phyloP scores from a whole-genome alignment of 164 flowering plant species.

The Magnolia changhungtana region DNA sequence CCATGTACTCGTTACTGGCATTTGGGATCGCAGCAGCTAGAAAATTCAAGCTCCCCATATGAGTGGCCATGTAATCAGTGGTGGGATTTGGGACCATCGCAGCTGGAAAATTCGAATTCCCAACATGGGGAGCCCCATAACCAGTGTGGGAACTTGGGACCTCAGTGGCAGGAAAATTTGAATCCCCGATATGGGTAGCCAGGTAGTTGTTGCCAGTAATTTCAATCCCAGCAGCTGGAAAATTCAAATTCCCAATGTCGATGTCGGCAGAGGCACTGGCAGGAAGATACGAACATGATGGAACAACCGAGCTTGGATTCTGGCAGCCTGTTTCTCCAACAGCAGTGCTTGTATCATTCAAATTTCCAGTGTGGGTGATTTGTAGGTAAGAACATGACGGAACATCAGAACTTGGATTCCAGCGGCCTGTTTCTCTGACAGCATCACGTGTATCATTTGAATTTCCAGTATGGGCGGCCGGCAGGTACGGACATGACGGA shows the following conservation, averaged over 20 bases:
- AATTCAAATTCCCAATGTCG: slow-evolving; percentile 10
- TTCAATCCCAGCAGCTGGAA: background rate
- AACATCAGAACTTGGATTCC: slow-evolving; percentile 7
- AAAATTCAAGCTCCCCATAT: slow-evolving; percentile 10
- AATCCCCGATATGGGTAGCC: background rate
- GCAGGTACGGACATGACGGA: slow-evolving; percentile 16
- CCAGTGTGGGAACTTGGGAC: too few species aligned
- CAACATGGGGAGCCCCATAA: background rate
- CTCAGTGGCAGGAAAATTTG: too few species aligned
- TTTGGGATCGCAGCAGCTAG: background rate
- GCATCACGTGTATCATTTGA: slow-evolving; percentile 5
- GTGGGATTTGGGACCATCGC: background rate
- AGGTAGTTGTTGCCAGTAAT: background rate
- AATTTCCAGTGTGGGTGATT: slow-evolving; percentile 6
- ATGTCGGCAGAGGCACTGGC: background rate
- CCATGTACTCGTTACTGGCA: background rate
- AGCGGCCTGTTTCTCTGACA: slow-evolving; percentile 7
- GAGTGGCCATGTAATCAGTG: background rate
- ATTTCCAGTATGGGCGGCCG: slow-evolving; percentile 8
- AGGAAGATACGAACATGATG: slow-evolving; percentile 16
- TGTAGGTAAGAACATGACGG: slow-evolving; percentile 16
- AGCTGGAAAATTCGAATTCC: background rate
- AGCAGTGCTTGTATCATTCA: slow-evolving; percentile 6
- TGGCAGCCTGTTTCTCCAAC: slow-evolving; percentile 8
- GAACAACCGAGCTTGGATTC: slow-evolving; percentile 8